Evolutionary conservation across 78 protist genomes (phyloP), one percentile per base, ranked within the genome.

Genomic region (Speleostelium caveatum): DNA sequence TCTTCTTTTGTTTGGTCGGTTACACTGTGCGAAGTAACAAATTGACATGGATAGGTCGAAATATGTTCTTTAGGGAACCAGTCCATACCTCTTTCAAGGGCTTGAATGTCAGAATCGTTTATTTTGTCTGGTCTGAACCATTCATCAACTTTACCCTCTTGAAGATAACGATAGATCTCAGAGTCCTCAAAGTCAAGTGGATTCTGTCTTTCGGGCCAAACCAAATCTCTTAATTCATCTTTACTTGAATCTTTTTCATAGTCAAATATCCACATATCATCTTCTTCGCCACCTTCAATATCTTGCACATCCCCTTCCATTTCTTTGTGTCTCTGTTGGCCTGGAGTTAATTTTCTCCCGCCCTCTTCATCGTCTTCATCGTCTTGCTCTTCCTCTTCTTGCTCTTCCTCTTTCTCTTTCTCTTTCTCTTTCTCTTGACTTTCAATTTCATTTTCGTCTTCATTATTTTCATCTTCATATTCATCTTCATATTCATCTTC

Each of bases 81-180:
- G 17, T 36, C 33, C 72, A 63, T 68, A 59, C 71, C 62, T 30
- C 45, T n/a, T 41, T 78, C 41, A 59, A 78, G 87, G 12, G 17
- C 36, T 0, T 53, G n/a, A 26, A 78, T 78, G 26, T 65, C 61
- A 6, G 1, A 22, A 32, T 78, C 87, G 19, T 41, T 59, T 0
- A 78, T 49, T 21, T 65, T 62, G 19, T 78, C 87, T 7, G 87
- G 87, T n/a, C 87, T 41, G 42, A 78, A 78, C 87, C 87, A 78
- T 66, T 78, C 87, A 51, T 78, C 74, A 16, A 30, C 62, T 10
- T 24, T 21, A 66, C 87, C 87, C 42, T 78, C 75, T 66, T 78
- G 87, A 30, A 78, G 66, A 28, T 65, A 66, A 53, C 58, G 65
- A 32, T 65, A 78, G 67, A 53, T 19, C 22, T 78, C 87, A 5